Evolutionary conservation across 345 rosid species (phyloP), one percentile per base, ranked within the genome.

Genomic region (Trapa bicornis): DNA sequence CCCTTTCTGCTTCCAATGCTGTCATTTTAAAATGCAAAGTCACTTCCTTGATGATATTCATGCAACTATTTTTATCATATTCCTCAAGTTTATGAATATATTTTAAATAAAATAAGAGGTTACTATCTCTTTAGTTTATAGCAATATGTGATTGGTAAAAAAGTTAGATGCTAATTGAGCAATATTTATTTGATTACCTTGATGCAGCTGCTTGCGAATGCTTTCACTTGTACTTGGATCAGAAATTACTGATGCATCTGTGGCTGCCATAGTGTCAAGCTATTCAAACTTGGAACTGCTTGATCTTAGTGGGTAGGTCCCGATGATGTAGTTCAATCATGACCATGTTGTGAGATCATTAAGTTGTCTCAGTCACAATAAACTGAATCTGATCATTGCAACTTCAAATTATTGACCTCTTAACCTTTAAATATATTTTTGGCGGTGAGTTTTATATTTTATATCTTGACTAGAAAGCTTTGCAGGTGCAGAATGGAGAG

Each of bases 241-340:
- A 50, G 92, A 81, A 57, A 91, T 95, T 72, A 87, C 86, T 0
- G 99, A 95, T 81, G 97, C 89, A 64, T 91, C 99, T 64, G 96
- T 91, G 68, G 93, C 93, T 75, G 94, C 96, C 66, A 89, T 95
- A 76, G 81, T 92, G 54, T 86, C 93, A 64, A 82, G 84, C 76
- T 91, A 75, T 75, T 79, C 88, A 62, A 85, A 81, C 61, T 74
- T 95, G 74, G 98, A 95, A 75, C 74, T 89, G 65, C 99, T 95
- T 71, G 99, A 95, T 83, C 82, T 95, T 58, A 91, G 98, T 75
- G 99, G 98, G 99, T 95, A 85, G 72, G 96, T 84, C 67, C 65
- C 61, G 36, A 52, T 54, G 63, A 38, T 13, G 16, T 68, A 45
- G 67, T 66, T 67, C 56, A 32, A 58, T 37, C n/a, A 52, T 7